Base-by-base conservation (phyloP, 2,329 filamentous ascomycete species). In the Hymenoscyphus repandus region DNA sequence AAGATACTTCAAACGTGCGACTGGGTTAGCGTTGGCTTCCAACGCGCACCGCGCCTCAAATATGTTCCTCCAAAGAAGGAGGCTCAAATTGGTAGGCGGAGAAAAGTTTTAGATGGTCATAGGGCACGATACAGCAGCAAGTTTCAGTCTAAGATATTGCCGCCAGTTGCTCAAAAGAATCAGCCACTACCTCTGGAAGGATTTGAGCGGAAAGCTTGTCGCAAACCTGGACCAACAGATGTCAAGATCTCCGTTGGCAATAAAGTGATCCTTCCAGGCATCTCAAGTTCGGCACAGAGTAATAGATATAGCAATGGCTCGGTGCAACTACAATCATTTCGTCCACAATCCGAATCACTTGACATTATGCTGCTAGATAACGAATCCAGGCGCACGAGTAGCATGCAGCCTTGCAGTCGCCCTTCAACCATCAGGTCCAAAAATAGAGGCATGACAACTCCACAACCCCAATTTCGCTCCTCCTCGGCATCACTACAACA, bases 351-450 rank as follows among this genome's bases (percentile, higher is more conserved):
- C 2, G 18, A 44, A 18, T 59, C 58, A n/a, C 63, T 62, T 11
- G 63, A 66, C 48, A 43, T 63, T 5, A 63, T 65, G 63, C 51
- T 65, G 12, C 50, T 66, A 9, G 64, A 63, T 20, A 50, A 57
- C 36, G 53, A 60, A 33, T 50, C 49, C 18, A 12, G 32, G 13
- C 20, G 17, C 39, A 20, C 36, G 9, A 18, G 18, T 4, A 36
- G 18, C n/a, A 18, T 31, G 22, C 20, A 30, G 10, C 40, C 45
- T 11, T 6, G 13, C 12, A 20, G 37, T 38, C 17, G 13, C 22
- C n/a, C 22, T 17, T 41, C 45, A 11, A 37, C 18, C 17, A 7
- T 37, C 27, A 12, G 33, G 9, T 17, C 20, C n/a, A 38, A 17
- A 32, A 39, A 32, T 20, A 37, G 33, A 13, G 15, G 3, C n/a